Percentiles rank a stretch among this genome's conserved stretches.
Evolutionary conservation across 2,329 filamentous ascomycete genomes (phyloP).

Genomic region (Davidsoniella virescens): DNA sequence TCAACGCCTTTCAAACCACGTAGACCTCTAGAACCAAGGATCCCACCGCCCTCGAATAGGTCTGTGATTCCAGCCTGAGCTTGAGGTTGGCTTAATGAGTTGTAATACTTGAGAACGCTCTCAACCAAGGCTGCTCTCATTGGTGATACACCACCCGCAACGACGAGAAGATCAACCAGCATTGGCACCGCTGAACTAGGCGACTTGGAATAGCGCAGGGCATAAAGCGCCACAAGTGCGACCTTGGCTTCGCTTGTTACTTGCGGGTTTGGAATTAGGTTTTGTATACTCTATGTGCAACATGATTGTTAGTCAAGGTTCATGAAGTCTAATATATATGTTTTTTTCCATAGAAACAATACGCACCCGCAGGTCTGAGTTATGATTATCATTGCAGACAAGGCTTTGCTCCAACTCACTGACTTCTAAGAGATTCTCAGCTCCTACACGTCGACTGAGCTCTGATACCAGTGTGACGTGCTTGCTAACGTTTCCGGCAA

Average conservation of each 20-base stretch:
- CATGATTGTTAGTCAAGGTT: background rate
- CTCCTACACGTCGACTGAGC: slow-evolving; percentile 70
- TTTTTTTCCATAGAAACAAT: background rate
- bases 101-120: slow-evolving; percentile 71
- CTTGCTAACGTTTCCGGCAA: slow-evolving; percentile 96
- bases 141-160: slow-evolving; percentile 64
- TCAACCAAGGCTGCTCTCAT: slow-evolving; percentile 64
- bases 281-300: slow-evolving; percentile 53
- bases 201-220: slow-evolving; percentile 77
- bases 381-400: slow-evolving; percentile 92
- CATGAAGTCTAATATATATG: background rate
- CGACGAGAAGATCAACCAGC: slow-evolving; percentile 69
- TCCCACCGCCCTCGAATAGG: slow-evolving; percentile 78
- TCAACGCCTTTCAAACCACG: slow-evolving; percentile 95
- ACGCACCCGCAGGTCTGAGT: slow-evolving; percentile 68
- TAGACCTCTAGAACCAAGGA: slow-evolving; percentile 63
- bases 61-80: slow-evolving; percentile 70
- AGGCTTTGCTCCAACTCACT: slow-evolving; percentile 94
- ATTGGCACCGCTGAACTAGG: slow-evolving; percentile 70
- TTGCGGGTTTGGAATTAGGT: slow-evolving; percentile 62
- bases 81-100: slow-evolving; percentile 65
- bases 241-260: slow-evolving; percentile 75
- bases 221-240: slow-evolving; percentile 83
- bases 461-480: slow-evolving; percentile 94
- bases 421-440: slow-evolving; percentile 81